Evolutionary conservation across 2,329 filamentous ascomycete species (phyloP).

Genomic region (Karstenula rhodostoma): DNA sequence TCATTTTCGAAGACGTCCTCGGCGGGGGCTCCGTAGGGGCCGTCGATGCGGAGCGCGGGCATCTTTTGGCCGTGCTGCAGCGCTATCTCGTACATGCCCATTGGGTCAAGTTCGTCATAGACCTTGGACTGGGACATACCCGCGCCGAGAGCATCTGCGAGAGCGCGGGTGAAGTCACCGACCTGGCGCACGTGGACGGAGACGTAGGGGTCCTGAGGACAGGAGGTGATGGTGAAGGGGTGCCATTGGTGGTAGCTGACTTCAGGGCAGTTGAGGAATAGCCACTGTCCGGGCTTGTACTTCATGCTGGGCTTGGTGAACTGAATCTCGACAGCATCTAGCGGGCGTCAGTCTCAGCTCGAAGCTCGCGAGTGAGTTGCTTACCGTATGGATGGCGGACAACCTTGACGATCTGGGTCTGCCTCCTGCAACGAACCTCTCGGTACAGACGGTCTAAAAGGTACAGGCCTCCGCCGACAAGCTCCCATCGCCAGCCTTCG

Average conservation of each 20-base stretch:
- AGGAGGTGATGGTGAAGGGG: slow-evolving; percentile 98
- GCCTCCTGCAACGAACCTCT: slow-evolving; percentile 82
- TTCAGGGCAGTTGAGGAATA: slow-evolving; percentile 92
- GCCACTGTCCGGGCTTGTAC: slow-evolving; percentile 98
- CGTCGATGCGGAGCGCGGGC: slow-evolving; percentile 89
- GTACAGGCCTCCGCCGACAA: slow-evolving; percentile 85
- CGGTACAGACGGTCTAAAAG: slow-evolving; percentile 88
- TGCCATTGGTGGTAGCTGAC: slow-evolving; percentile 95
- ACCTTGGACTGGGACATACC: slow-evolving; percentile 86
- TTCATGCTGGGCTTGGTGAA: slow-evolving; percentile 96
- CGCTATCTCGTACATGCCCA: slow-evolving; percentile 98
- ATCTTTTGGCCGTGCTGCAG: slow-evolving; percentile 92
- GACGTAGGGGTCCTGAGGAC: slow-evolving; percentile 93
- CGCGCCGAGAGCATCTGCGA: slow-evolving; percentile 95
- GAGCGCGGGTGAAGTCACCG: slow-evolving; percentile 90
- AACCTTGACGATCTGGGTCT: slow-evolving; percentile 90
- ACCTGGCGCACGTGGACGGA: slow-evolving; percentile 96
- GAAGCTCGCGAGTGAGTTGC: slow-evolving; percentile 35
- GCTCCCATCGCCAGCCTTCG: slow-evolving; percentile 96
- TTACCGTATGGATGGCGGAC: slow-evolving; percentile 93
- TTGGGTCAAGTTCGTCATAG: slow-evolving; percentile 88
- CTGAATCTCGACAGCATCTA: slow-evolving; percentile 95
- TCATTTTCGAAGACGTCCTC: slow-evolving; percentile 97
- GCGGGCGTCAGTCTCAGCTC: slow-evolving; percentile 34
- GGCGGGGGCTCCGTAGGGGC: slow-evolving; percentile 93